A percentile compares a stretch with the other conserved stretches of the same genome.
These are phyloP conservation scores for Ceratocystis variospora DNA, from an alignment of 2,329 filamentous ascomycete genomes.

Conservation along the genomic window DNA sequence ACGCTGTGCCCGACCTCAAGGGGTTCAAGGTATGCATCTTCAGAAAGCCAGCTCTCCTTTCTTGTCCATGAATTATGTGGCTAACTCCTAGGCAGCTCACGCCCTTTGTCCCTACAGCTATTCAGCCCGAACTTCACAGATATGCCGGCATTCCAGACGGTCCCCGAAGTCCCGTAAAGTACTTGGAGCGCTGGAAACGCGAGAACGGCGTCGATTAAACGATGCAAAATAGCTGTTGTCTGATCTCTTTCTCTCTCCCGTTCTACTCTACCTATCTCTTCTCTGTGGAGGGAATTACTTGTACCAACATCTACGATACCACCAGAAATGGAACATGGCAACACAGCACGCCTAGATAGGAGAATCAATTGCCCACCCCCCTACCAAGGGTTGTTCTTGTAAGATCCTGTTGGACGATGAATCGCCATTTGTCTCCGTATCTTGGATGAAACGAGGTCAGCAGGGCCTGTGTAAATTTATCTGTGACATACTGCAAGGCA, in stretches of 20 bases:
- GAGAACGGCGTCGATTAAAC: slow-evolving; percentile 48
- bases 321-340: not conserved
- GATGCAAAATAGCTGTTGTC: not conserved
- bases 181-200: slow-evolving; percentile 52
- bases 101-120: slow-evolving; percentile 57
- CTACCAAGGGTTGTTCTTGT: not conserved
- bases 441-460: not conserved
- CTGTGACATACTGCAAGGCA: not conserved
- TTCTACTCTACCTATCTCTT: not conserved
- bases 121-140: slow-evolving; percentile 39
- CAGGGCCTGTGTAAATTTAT: not conserved
- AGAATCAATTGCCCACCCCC: not conserved
- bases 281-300: not conserved
- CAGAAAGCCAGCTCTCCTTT: too few species aligned
- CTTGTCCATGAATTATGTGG: not conserved
- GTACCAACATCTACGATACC: slow-evolving; percentile 6
- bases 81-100: slow-evolving; percentile 45
- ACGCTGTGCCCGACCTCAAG: slow-evolving; percentile 59
- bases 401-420: not conserved
- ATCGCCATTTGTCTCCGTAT: not conserved
- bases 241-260: not conserved
- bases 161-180: slow-evolving; percentile 46
- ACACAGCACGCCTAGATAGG: not conserved
- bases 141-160: slow-evolving; percentile 41
- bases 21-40: slow-evolving; percentile 52